Evolutionary conservation across 495 filamentous ascomycete genomes (phyloP), one percentile per base, ranked within the genome.

Genomic region (Penicillium canariense): DNA sequence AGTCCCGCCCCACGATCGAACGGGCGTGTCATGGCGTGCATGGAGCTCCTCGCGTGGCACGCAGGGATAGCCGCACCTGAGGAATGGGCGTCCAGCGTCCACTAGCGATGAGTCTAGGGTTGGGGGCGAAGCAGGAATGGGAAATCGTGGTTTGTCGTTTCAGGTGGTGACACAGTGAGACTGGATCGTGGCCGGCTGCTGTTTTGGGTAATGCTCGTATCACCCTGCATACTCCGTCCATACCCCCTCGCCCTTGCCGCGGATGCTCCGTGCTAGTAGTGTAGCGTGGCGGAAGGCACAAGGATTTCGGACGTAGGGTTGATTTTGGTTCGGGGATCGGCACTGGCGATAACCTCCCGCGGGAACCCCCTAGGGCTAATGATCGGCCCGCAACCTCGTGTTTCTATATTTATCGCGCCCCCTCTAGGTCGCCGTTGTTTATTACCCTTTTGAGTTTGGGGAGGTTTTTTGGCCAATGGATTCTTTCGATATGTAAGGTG

Each of bases 1-100:
- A 54, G 31, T 53, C 48, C 20, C 26, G 11, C 22, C 38, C 38
- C 38, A 42, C 38, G 26, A 45, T 55, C 49, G 11, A 50, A 58
- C 26, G 3, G n/a, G 6, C 40, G 49, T 40, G 38, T 11, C 11
- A 27, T 34, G 28, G 44, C 44, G 44, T 45, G 50, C 28, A 27
- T 46, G 38, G 38, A 25, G 36, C 38, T 25, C 38, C 38, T 46
- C 43, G 43, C 43, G 26, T 46, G 43, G 43, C 43, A 46, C 43
- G 23, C 43, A 46, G 43, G 43, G 43, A 46, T 46, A 27, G 10
- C 22, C n/a, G 20, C 17, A 18, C 36, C 17, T 9, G 7, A 18
- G 22, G 36, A 39, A 39, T 39, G 36, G 36, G 17, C 34, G n/a
- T n/a, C n/a, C n/a, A n/a, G n/a, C n/a, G n/a, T n/a, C n/a, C n/a